Conservation (phyloP, 2,329 filamentous ascomycete genomes). For the Cordyceps cateniannulata region DNA sequence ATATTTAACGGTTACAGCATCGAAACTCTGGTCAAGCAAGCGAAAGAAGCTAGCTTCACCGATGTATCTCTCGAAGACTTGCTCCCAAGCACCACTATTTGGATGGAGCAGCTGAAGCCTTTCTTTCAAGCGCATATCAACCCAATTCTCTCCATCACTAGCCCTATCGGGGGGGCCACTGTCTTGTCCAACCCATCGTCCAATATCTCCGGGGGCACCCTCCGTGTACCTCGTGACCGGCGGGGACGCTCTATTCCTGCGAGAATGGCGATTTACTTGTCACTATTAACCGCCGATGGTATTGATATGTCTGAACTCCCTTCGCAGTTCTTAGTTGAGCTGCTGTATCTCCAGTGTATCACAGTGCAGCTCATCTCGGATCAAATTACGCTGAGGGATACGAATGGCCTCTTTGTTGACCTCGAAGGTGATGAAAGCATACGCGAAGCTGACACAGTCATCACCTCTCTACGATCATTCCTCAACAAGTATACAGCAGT, state of each 20-base stretch:
- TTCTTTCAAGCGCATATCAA: conserved; percentile 48
- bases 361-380: conserved; percentile 47
- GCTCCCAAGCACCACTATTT: conserved; percentile 57
- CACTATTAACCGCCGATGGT: conserved; percentile 45
- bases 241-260: conserved; percentile 66
- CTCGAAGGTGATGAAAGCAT: conserved; percentile 30
- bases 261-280: conserved; percentile 67
- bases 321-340: conserved; percentile 37
- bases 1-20: conserved; percentile 29
- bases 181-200: conserved; percentile 46
- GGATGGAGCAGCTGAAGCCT: conserved; percentile 55
- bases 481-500: conserved; percentile 29
- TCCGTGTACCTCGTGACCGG: conserved; percentile 49
- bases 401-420: conserved; percentile 41
- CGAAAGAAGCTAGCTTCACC: conserved; percentile 26
- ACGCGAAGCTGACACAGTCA: conserved; percentile 36
- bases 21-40: conserved; percentile 47
- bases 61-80: conserved; percentile 36
- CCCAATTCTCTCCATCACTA: conserved; percentile 66
- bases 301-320: conserved; percentile 34
- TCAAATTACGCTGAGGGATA: conserved; percentile 40
- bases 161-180: conserved; percentile 62
- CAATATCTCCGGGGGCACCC: conserved; percentile 16
- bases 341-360: conserved; percentile 45
- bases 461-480: conserved; percentile 33